Evolutionary conservation across 495 filamentous ascomycete species (phyloP).

Genomic region (Pseudoneurospora amorphoporcata): DNA sequence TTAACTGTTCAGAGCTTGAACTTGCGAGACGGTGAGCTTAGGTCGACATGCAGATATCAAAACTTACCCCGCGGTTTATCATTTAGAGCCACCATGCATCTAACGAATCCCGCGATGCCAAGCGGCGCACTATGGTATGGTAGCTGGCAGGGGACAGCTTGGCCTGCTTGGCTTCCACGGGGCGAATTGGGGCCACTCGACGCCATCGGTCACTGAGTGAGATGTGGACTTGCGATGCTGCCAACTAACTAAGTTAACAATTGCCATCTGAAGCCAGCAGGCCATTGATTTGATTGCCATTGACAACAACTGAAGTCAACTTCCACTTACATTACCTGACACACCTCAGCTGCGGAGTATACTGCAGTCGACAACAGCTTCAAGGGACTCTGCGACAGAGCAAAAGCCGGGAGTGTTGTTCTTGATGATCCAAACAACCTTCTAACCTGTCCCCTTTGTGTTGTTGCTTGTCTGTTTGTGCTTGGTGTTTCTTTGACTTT

Average conservation of each 20-base stretch:
- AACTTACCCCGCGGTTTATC: background rate
- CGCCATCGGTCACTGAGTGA: background rate
- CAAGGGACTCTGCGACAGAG: background rate
- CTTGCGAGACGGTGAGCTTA: background rate
- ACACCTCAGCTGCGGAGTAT: background rate
- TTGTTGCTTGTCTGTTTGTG: conserved; percentile 4
- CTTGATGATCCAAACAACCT: conserved; percentile 5
- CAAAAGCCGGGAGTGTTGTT: conserved; percentile 6
- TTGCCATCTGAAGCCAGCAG: background rate
- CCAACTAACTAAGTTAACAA: background rate
- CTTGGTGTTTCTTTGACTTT: background rate
- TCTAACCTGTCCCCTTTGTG: conserved; percentile 3
- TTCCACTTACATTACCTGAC: background rate
- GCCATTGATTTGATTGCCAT: background rate
- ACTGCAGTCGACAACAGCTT: background rate
- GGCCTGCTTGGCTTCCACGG: background rate
- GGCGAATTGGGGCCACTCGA: background rate
- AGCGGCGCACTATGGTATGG: background rate
- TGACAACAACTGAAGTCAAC: background rate
- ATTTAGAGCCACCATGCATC: background rate
- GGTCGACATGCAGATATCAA: background rate
- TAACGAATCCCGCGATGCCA: background rate
- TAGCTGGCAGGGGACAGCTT: background rate
- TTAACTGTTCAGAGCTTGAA: background rate
- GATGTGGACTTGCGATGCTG: background rate